Conservation (phyloP, 2,329 filamentous ascomycete species). For the Colletotrichum coccodes region DNA sequence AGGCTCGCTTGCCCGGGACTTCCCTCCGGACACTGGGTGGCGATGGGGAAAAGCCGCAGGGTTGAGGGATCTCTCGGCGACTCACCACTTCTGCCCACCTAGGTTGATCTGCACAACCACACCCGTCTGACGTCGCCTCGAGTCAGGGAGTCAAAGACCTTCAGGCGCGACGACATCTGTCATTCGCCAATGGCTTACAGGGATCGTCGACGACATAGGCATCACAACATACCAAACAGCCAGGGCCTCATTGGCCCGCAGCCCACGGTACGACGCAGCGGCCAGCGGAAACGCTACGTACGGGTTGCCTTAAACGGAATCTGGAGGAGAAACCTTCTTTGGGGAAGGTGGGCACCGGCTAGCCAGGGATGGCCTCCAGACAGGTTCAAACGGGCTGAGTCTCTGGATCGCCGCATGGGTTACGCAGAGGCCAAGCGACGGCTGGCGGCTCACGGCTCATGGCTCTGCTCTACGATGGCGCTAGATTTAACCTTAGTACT, state of each 20-base stretch:
- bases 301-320: conserved; percentile 14
- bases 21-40: background rate
- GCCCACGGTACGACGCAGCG: background rate
- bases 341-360: background rate
- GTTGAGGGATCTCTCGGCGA: conserved; percentile 22
- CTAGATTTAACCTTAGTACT: conserved; percentile 18
- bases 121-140: background rate
- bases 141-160: conserved; percentile 20
- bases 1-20: background rate
- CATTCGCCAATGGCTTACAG: conserved; percentile 15
- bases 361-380: conserved; percentile 11
- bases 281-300: background rate
- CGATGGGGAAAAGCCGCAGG: background rate
- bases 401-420: conserved; percentile 26
- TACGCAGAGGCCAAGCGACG: background rate
- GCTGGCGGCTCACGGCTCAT: conserved; percentile 5
- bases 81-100: conserved; percentile 8
- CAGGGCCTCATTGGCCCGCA: background rate
- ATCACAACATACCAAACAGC: background rate
- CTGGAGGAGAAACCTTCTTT: conserved; percentile 23
- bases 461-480: conserved; percentile 3
- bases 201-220: conserved; percentile 2
- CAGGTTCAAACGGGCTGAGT: conserved; percentile 7
- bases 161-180: conserved; percentile 18
- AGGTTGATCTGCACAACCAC: background rate